Percentiles rank a stretch among this genome's conserved stretches.
Conservation (phyloP, 202 grass and related monocot species). For the Miscanthus sacchariflorus region DNA sequence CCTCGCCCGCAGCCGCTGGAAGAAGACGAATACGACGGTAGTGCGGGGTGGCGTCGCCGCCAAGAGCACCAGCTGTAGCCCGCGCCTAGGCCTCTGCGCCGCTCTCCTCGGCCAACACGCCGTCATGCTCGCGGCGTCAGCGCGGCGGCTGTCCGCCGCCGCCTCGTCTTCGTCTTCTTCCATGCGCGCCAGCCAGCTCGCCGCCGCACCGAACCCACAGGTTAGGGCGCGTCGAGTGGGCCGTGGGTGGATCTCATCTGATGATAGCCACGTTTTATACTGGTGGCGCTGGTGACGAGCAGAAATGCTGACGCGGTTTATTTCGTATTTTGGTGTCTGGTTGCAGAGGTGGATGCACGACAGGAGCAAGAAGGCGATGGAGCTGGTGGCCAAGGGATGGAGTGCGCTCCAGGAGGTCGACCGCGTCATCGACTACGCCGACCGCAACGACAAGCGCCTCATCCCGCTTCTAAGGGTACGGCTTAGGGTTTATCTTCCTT, state of each 20-base stretch:
- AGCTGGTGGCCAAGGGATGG: constrained; percentile 87
- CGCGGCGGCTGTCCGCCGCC: constrained; percentile 39
- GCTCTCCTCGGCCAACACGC: neutral
- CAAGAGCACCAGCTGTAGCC: neutral
- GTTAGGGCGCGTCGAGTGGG: neutral
- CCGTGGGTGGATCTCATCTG: neutral
- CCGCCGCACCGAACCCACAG: constrained; percentile 42
- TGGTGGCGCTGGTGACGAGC: neutral
- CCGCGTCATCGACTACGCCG: constrained; percentile 85
- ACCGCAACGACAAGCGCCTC: constrained; percentile 77
- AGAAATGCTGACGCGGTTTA: neutral
- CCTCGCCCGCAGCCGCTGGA: neutral
- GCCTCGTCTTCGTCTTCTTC: constrained; percentile 9
- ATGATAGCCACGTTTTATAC: neutral
- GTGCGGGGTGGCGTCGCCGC: neutral
- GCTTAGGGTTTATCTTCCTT: neutral
- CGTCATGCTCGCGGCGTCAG: constrained; percentile 41
- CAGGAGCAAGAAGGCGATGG: constrained; percentile 95
- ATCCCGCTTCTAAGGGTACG: constrained; percentile 84
- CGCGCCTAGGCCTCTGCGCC: neutral
- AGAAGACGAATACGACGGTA: neutral
- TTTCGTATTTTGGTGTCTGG: neutral
- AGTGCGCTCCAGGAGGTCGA: constrained; percentile 95
- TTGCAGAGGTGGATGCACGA: constrained; percentile 80
- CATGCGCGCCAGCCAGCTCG: constrained; percentile 33